Percentiles rank a stretch among this genome's conserved stretches.
phyloP scores from a whole-genome alignment of 768 basidiomycete species.

The Clitopilus passeckerianus region DNA sequence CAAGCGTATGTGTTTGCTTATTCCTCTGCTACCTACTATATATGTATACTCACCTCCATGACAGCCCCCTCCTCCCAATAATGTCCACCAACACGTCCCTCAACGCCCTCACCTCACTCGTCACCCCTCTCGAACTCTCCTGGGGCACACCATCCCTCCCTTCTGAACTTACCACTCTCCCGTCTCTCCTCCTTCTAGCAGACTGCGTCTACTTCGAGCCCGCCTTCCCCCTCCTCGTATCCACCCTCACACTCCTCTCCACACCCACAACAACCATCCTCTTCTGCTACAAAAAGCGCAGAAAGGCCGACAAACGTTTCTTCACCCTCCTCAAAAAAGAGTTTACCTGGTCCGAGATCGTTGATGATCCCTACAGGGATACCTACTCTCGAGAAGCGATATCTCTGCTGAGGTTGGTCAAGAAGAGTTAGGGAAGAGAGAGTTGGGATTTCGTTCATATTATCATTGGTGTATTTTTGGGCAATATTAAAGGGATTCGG shows the following conservation, averaged over 20 bases:
- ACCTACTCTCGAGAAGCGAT: conserved; percentile 65
- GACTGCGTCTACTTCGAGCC: conserved; percentile 98
- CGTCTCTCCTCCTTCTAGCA: conserved; percentile 79
- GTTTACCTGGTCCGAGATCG: conserved; percentile 71
- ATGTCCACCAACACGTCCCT: conserved; percentile 71
- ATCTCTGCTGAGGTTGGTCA: conserved; percentile 50
- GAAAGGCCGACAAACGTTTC: conserved; percentile 92
- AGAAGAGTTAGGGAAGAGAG: conserved; percentile 8
- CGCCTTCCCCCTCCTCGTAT: conserved; percentile 81
- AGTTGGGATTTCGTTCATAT: neutral
- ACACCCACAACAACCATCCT: conserved; percentile 59
- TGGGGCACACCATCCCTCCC: conserved; percentile 68
- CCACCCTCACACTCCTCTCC: conserved; percentile 67
- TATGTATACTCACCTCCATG: conserved; percentile 6
- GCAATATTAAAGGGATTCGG: too few species aligned
- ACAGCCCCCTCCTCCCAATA: conserved; percentile 69
- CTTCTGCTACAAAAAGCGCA: conserved; percentile 91
- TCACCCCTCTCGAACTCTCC: conserved; percentile 68
- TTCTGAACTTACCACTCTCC: conserved; percentile 20
- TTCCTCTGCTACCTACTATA: conserved; percentile 6
- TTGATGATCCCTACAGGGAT: conserved; percentile 55
- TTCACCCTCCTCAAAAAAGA: conserved; percentile 74
- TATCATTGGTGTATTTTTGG: neutral
- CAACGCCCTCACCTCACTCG: conserved; percentile 52
- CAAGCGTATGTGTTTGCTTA: conserved; percentile 68